These are phyloP conservation scores for Boletales sp. DNA, from an alignment of 768 basidiomycete genomes.

Conservation along the genomic window DNA sequence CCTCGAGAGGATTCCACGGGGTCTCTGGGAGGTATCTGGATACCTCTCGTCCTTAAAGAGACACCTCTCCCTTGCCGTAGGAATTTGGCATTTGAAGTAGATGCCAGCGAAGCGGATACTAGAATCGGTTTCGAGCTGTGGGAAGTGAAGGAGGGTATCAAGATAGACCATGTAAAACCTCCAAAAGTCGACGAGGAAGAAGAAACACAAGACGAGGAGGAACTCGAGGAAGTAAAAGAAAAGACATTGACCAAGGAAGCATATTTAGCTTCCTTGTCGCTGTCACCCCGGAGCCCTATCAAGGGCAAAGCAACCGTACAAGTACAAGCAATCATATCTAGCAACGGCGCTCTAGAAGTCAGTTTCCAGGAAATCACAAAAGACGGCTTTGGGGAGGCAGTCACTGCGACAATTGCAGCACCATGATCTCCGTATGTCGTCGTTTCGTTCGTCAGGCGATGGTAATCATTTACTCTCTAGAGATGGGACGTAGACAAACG, in stretches of 20 bases:
- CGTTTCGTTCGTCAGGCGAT: neutral
- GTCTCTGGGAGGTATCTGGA: conserved; percentile 57
- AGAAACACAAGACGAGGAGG: conserved; percentile 51
- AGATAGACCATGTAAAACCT: conserved; percentile 54
- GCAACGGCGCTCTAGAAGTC: conserved; percentile 35
- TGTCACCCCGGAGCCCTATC: conserved; percentile 37
- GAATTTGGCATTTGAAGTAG: conserved; percentile 54
- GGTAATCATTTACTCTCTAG: neutral
- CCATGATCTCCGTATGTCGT: conserved; percentile 9
- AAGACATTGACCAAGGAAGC: conserved; percentile 54
- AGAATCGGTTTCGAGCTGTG: conserved; percentile 67
- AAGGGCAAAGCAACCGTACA: conserved; percentile 52
- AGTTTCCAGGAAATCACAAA: conserved; percentile 37
- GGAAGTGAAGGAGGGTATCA: conserved; percentile 70
- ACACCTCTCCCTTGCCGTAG: conserved; percentile 70
- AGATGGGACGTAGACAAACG: conserved; percentile 6
- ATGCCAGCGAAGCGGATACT: conserved; percentile 35
- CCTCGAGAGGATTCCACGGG: conserved; percentile 42
- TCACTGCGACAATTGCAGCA: conserved; percentile 25
- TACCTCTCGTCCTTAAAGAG: conserved; percentile 65
- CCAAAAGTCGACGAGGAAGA: conserved; percentile 44
- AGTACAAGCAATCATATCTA: conserved; percentile 35
- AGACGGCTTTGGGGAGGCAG: conserved; percentile 31
- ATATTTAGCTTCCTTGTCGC: conserved; percentile 37
- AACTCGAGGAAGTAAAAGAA: conserved; percentile 63